Evolutionary conservation across 495 filamentous ascomycete species (phyloP), one percentile per base, ranked within the genome.

Genomic region (Aspergillus ellipticus): DNA sequence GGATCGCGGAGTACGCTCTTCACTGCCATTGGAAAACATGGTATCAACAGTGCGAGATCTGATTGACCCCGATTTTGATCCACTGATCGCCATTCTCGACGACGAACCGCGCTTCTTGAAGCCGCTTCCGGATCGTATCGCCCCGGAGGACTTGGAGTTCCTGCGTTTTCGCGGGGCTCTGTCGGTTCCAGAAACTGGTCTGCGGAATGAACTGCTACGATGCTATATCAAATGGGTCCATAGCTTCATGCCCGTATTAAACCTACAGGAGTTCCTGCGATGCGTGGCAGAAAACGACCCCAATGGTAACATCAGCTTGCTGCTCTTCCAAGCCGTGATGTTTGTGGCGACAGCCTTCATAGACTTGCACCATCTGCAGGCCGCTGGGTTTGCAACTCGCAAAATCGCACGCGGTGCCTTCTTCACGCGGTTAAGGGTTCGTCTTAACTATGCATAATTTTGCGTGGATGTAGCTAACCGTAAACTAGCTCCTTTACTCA

Each of bases 141-240:
- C 80, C 0, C 72, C 79, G 4, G 88, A 90, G 53, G 89, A 94
- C 66, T 66, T 91, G 42, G 77, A 82, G 35, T 92, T 89, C 62
- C 76, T 94, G 51, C 76, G 78, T 20, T 82, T 81, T 59, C 90
- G 91, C 60, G 88, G 87, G 0, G 90, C 89, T 0, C 68, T 95
- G 31, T 76, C 80, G 1, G 74, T 93, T 20, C 90, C 90, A 0
- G 79, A 82, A 49, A 74, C 72, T 33, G 72, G 74, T 0, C 65
- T 92, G 49, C 84, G 89, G 60, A 87, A 83, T 70, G 89, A 88
- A 54, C 69, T 93, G 22, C 70, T 95, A 0, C 78, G 81, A 47
- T 82, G 82, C 9, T 93, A 90, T 71, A 77, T 91, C 58, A 84
- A 92, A 71, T 93, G 83, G 76, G 89, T 94, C 15, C 85, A 95